Evolutionary conservation across 176 grass and related monocot species (phyloP), one percentile per base, ranked within the genome.

Genomic region (Carex parvula): DNA sequence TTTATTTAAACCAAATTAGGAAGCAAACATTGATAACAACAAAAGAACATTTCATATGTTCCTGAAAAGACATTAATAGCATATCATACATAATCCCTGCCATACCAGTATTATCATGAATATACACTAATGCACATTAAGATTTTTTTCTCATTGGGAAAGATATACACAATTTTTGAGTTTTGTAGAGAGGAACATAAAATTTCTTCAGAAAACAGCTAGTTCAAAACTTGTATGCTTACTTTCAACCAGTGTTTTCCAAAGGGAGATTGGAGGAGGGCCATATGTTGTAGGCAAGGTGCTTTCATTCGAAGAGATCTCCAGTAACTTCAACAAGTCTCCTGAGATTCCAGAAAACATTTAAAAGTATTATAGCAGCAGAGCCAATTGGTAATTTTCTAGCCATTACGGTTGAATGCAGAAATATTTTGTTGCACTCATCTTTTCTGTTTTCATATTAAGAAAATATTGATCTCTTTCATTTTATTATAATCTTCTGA

Each of bases 221-320:
- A 80, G 42, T 39, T 22, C 37, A 73, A 18, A 84, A 54, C 16
- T 68, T 66, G 7, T 81, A 64, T 66, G 32, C 46, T 81, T 86
- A 99, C 96, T 91, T 99, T 99, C 84, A 99, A 73, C 63, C 93
- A 89, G 84, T 96, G 93, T 75, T 99, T 99, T 68, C 93, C 97
- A 24, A 99, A 91, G 55, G 97, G 97, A 84, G 97, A 93, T 55
- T 85, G 85, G 46, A 99, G 86, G 55, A 18, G 91, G 91, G 60
- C 97, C 97, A 46, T 99, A 99, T 56, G 97, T 96, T 20, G 93
- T 99, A 81, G 88, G 93, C 84, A 99, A 92, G 14, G 77, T 65
- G 76, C 29, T 88, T 87, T 88, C 93, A 90, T 85, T 70, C 69
- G 76, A 63, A 86, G 92, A 94, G 65, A 84, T 85, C 75, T 96